Conservation (phyloP, 2,329 filamentous ascomycete species). For the Diplodia corticola region DNA sequence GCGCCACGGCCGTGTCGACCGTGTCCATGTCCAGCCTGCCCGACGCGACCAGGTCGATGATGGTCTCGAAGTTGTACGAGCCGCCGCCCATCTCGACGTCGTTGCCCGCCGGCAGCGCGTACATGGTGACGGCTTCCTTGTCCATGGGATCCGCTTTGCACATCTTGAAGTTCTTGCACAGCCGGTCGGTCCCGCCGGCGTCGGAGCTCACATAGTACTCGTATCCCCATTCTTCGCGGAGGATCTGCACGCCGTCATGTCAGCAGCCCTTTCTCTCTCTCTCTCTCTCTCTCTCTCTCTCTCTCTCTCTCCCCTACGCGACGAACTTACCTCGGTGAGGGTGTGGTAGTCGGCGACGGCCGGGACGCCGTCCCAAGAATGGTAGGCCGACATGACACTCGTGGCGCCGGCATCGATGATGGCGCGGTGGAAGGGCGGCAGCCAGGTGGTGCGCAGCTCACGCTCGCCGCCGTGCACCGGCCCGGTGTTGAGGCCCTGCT, state of each 20-base stretch:
- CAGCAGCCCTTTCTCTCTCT: background rate
- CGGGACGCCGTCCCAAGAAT: slow-evolving; percentile 72
- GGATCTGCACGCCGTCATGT: slow-evolving; percentile 44
- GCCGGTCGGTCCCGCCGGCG: slow-evolving; percentile 68
- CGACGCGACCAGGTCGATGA: slow-evolving; percentile 63
- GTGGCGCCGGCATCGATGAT: slow-evolving; percentile 70
- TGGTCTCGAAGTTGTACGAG: slow-evolving; percentile 68
- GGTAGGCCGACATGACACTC: slow-evolving; percentile 73
- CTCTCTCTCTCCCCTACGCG: no score
- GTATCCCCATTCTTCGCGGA: slow-evolving; percentile 72
- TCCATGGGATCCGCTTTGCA: slow-evolving; percentile 63
- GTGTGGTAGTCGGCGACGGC: slow-evolving; percentile 65
- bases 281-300: no score
- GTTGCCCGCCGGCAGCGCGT: slow-evolving; percentile 66
- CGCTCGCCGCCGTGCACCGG: slow-evolving; percentile 58
- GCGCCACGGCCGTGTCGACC: slow-evolving; percentile 66
- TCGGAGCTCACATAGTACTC: slow-evolving; percentile 68
- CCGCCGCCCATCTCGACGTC: slow-evolving; percentile 78
- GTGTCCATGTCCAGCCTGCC: slow-evolving; percentile 60
- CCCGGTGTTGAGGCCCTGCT: slow-evolving; percentile 71
- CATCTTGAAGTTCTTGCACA: slow-evolving; percentile 65
- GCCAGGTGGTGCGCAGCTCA: slow-evolving; percentile 55
- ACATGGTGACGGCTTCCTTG: slow-evolving; percentile 63
- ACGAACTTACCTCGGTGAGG: slow-evolving; percentile 49
- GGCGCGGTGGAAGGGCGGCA: slow-evolving; percentile 64